Conservation (phyloP, 164 flowering plant genomes). For the Liriodendron chinense region DNA sequence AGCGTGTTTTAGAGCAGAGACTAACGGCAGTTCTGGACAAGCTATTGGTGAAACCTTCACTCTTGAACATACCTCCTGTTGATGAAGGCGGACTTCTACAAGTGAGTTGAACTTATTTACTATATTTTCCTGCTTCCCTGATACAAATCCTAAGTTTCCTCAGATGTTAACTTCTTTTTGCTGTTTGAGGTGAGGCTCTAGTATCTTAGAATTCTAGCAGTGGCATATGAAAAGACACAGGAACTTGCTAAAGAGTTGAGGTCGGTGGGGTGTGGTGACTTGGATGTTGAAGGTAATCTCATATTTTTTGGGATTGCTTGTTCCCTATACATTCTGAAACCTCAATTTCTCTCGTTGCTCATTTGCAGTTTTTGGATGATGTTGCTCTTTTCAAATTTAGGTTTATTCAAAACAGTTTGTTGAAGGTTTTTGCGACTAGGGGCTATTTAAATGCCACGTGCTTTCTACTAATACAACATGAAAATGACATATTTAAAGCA, state of each 20-base stretch:
- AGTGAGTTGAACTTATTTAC: constrained; percentile 47
- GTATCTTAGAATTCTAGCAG: constrained; percentile 96
- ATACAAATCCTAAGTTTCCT: constrained; percentile 7
- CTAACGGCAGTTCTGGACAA: constrained; percentile 87
- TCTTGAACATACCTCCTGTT: constrained; percentile 76
- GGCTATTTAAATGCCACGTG: too few species aligned
- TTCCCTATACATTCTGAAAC: not conserved
- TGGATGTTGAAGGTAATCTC: constrained; percentile 86
- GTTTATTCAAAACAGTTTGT: too few species aligned
- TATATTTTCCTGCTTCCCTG: not conserved
- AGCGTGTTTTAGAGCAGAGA: constrained; percentile 96
- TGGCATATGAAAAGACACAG: constrained; percentile 93
- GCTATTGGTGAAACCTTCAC: constrained; percentile 83
- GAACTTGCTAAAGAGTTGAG: constrained; percentile 90
- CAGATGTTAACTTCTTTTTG: constrained; percentile 22
- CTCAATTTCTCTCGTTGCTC: not conserved
- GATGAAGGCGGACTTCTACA: constrained; percentile 89
- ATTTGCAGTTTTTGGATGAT: not conserved
- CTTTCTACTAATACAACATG: not conserved
- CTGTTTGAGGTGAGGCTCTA: constrained; percentile 35
- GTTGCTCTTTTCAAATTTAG: too few species aligned
- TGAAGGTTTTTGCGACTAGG: too few species aligned
- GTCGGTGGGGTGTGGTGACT: constrained; percentile 95
- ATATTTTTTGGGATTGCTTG: not conserved
- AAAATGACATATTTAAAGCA: not conserved